Evolutionary conservation across 345 rosid genomes (phyloP).

Genomic region (Arabidopsis thaliana): TAIR10.1 NC_003076.8:15006001-15006500

Average conservation of each 20-base stretch:
- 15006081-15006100: conserved; percentile 46
- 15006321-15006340: too few species aligned
- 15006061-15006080: conserved; percentile 47
- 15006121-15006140: conserved; percentile 21
- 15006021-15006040: not conserved
- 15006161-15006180: not conserved
- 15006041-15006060: conserved; percentile 50
- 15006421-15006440: too few species aligned
- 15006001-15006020: not conserved
- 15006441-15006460: too few species aligned
- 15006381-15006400: too few species aligned
- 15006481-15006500: too few species aligned
- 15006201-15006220: not conserved
- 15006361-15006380: too few species aligned
- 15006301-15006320: too few species aligned
- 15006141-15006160: not conserved
- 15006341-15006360: too few species aligned
- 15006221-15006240: conserved; percentile 35
- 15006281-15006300: too few species aligned
- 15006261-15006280: too few species aligned
- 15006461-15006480: too few species aligned
- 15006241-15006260: not conserved
- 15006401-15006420: too few species aligned
- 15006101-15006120: conserved; percentile 46
- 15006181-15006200: conserved; percentile 19